A percentile compares a stretch with the other conserved stretches of the same genome.
Evolutionary conservation across 495 filamentous ascomycete genomes (phyloP).

Genomic region (Neurospora africana): DNA sequence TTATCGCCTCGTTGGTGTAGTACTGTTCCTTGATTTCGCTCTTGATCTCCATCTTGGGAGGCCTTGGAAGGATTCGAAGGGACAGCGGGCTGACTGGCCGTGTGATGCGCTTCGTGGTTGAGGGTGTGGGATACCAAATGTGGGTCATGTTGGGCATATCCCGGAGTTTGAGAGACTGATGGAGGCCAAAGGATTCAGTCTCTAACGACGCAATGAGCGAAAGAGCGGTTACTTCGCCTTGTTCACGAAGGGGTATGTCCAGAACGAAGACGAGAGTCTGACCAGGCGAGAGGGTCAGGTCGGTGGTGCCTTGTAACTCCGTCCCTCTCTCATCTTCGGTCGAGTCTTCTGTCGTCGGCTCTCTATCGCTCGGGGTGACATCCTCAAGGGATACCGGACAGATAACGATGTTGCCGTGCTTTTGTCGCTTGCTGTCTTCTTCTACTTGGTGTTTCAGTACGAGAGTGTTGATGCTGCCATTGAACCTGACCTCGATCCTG

Average conservation of each 20-base stretch:
- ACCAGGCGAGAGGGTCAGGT: conserved; percentile 59
- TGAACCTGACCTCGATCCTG: conserved; percentile 54
- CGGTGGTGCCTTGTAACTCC: conserved; percentile 42
- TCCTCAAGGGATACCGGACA: conserved; percentile 7
- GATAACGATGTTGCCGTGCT: conserved; percentile 6
- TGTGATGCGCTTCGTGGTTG: conserved; percentile 36
- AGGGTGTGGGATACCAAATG: conserved; percentile 46
- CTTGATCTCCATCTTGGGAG: conserved; percentile 77
- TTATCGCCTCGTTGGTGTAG: conserved; percentile 70
- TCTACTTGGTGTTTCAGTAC: conserved; percentile 27
- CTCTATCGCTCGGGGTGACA: conserved; percentile 8
- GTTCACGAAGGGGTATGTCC: conserved; percentile 63
- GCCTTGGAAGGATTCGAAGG: conserved; percentile 71
- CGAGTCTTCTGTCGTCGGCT: conserved; percentile 16
- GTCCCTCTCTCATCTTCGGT: conserved; percentile 15
- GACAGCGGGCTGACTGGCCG: conserved; percentile 33
- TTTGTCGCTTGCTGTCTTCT: background rate
- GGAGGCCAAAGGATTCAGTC: conserved; percentile 56
- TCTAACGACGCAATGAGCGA: conserved; percentile 53
- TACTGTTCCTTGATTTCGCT: conserved; percentile 55
- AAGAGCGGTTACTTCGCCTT: conserved; percentile 59
- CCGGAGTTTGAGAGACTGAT: conserved; percentile 48
- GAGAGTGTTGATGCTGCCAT: conserved; percentile 57
- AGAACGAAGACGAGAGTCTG: conserved; percentile 63
- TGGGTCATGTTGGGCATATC: conserved; percentile 27